Evolutionary conservation across 179 eudicot genomes (phyloP), one percentile per base, ranked within the genome.

Genomic region (Spergularia azorica): DNA sequence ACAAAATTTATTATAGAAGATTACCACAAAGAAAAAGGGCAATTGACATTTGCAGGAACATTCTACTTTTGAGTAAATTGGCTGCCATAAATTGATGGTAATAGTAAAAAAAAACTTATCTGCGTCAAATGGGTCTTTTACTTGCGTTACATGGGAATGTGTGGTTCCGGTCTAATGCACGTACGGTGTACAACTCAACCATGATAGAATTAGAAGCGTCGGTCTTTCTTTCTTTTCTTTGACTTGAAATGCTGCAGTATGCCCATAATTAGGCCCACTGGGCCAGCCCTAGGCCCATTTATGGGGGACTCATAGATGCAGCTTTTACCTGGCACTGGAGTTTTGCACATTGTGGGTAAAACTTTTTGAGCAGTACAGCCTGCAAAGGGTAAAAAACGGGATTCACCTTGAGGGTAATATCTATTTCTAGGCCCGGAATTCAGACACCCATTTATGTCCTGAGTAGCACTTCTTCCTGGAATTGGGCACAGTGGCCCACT

Each of bases 391-490:
- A 15, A 70, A 79, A 79, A 67, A 3, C 52, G 51, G 56, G 68
- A 75, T 79, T 75, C 50, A 79, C 71, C 56, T 50, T 38, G 2
- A 65, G 60, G 56, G 82, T 75, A 79, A 79, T 68, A 26, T 52
- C 79, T 51, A 52, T 62, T 62, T 77, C 79, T 63, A 41, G 9
- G 38, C 46, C 64, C 76, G 63, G 57, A 17, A 18, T 64, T 36
- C 55, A 12, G 41, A 54, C 17, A 9, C 64, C 32, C 32, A 26
- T 26, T 26, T 26, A 26, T 26, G 32, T 26, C 1, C 32, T 0
- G 32, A 26, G 32, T 26, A 26, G 32, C 32, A 26, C 32, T 26
- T 26, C 21, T 0, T 21, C 32, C 32, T 26, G n/a, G n/a, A n/a
- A 26, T 26, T 26, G 32, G 32, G 32, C 32, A 26, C 32, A 26